Percentiles rank a stretch among this genome's conserved stretches.
Evolutionary conservation across 2,329 filamentous ascomycete genomes (phyloP).

Genomic region (Aspergillus sergii): DNA sequence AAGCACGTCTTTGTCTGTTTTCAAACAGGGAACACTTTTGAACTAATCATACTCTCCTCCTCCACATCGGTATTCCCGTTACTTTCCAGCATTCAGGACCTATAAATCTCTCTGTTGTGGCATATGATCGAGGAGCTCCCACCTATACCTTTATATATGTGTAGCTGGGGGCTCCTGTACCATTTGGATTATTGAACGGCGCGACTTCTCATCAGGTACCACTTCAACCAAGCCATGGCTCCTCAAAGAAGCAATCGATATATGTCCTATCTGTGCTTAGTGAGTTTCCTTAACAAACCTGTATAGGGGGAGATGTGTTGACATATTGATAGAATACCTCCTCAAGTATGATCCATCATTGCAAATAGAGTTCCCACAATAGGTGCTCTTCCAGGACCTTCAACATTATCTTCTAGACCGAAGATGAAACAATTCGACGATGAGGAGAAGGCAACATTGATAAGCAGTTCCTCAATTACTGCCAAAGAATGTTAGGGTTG

Average conservation of each 20-base stretch:
- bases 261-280: not conserved
- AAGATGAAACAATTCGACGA: not conserved
- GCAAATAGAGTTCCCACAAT: not conserved
- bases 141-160: not conserved
- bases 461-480: not conserved
- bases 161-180: not conserved
- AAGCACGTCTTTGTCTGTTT: slow-evolving; percentile 13
- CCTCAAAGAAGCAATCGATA: not conserved
- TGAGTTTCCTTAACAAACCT: not conserved
- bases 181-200: not conserved
- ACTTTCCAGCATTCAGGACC: not conserved
- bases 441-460: not conserved
- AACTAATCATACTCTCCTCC: not conserved
- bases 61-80: not conserved
- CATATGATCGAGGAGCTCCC: not conserved
- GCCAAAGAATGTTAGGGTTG: not conserved
- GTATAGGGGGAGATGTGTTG: no score
- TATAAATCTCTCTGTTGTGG: not conserved
- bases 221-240: not conserved
- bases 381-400: not conserved
- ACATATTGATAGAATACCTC: not conserved
- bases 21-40: not conserved
- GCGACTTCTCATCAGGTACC: not conserved
- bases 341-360: not conserved
- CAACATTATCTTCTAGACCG: not conserved